phyloP scores from a whole-genome alignment of 164 flowering plant species.

The Vitis vinifera region DNA sequence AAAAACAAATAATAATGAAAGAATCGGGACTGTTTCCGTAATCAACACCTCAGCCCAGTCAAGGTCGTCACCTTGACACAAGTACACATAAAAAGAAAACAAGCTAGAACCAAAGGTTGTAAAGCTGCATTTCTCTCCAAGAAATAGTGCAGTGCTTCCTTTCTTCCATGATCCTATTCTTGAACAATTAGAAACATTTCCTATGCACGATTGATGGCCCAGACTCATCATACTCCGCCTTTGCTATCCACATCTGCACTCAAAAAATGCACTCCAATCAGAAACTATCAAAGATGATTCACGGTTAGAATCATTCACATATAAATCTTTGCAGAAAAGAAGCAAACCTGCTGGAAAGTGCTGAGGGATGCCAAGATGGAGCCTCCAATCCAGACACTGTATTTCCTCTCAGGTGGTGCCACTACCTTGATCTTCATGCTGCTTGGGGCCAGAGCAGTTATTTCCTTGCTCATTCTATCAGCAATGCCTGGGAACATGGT shows the following conservation, averaged over 20 bases:
- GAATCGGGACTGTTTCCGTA: conserved; percentile 9
- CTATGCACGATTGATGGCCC: conserved; percentile 75
- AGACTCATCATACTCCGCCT: conserved; percentile 70
- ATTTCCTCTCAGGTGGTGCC: conserved; percentile 89
- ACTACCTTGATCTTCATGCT: conserved; percentile 91
- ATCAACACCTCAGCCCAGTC: conserved; percentile 14
- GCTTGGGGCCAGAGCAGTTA: conserved; percentile 79
- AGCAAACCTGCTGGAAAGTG: conserved; percentile 71
- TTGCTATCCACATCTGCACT: conserved; percentile 78
- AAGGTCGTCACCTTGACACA: conserved; percentile 13
- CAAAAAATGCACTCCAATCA: background rate
- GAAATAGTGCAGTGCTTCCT: background rate
- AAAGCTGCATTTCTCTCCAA: conserved; percentile 12
- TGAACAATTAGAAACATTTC: conserved; percentile 60
- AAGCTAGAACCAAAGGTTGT: conserved; percentile 6
- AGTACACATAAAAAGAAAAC: conserved; percentile 16
- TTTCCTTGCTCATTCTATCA: conserved; percentile 90
- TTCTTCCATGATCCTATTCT: background rate
- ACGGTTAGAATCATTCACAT: background rate
- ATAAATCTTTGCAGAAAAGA: background rate
- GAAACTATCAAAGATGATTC: background rate
- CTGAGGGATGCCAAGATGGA: conserved; percentile 80
- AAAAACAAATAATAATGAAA: conserved; percentile 9
- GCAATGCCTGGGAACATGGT: conserved; percentile 90
- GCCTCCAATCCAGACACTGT: conserved; percentile 92